A percentile compares a stretch with the other conserved stretches of the same genome.
Evolutionary conservation across 805 yeast species (phyloP).

Genomic region (Torulaspora gathmanii): DNA sequence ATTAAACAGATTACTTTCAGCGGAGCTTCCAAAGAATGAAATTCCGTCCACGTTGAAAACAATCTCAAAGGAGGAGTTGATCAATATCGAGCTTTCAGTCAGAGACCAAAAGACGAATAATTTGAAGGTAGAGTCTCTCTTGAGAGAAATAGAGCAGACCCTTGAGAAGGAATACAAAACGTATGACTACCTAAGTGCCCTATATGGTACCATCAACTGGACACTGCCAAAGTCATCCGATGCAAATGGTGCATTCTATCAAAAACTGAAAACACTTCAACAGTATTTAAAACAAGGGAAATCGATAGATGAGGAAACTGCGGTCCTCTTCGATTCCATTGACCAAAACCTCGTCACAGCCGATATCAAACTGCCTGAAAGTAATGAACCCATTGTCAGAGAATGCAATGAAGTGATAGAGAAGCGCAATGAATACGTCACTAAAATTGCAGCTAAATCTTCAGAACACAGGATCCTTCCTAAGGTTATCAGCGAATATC

Average conservation of each 20-base stretch:
- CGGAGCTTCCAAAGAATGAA: conserved; percentile 44
- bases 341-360: conserved; percentile 40
- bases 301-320: conserved; percentile 54
- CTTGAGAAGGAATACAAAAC: conserved; percentile 50
- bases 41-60: conserved; percentile 62
- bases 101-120: conserved; percentile 51
- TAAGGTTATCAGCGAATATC: conserved; percentile 47
- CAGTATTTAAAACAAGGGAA: conserved; percentile 53
- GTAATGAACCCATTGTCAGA: conserved; percentile 36
- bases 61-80: conserved; percentile 46
- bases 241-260: conserved; percentile 39
- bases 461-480: conserved; percentile 48
- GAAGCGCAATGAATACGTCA: conserved; percentile 32
- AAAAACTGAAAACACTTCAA: conserved; percentile 43
- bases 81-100: conserved; percentile 55
- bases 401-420: conserved; percentile 36
- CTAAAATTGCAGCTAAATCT: conserved; percentile 43
- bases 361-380: conserved; percentile 36
- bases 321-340: conserved; percentile 45
- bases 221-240: conserved; percentile 43
- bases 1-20: conserved; percentile 42
- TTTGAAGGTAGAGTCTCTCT: conserved; percentile 39
- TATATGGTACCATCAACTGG: conserved; percentile 56
- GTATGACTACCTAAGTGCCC: conserved; percentile 47
- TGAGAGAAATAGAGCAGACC: conserved; percentile 45